phyloP scores from a whole-genome alignment of 2,329 filamentous ascomycete genomes.

The Chalaropsis ovoidea region DNA sequence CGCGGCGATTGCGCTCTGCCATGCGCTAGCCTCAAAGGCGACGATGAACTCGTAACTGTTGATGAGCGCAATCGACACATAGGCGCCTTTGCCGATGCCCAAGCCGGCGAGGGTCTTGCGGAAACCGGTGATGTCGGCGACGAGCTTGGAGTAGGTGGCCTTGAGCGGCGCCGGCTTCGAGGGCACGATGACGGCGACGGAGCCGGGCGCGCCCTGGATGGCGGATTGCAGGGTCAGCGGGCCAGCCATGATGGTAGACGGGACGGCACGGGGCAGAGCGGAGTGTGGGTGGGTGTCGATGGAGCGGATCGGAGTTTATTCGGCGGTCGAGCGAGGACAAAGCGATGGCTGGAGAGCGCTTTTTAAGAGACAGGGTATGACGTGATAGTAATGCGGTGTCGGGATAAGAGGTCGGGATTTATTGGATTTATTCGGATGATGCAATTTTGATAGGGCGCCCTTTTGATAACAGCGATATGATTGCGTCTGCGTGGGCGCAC shows the following conservation, averaged over 20 bases:
- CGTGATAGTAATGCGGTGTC: not conserved
- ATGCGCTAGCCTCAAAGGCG: conserved; percentile 74
- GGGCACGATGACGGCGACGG: conserved; percentile 62
- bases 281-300: not conserved
- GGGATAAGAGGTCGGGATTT: not conserved
- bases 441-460: not conserved
- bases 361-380: not conserved
- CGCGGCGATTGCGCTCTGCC: conserved; percentile 72
- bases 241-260: conserved; percentile 8
- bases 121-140: conserved; percentile 56
- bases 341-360: no score
- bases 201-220: conserved; percentile 38
- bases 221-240: conserved; percentile 42
- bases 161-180: conserved; percentile 50
- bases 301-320: no score
- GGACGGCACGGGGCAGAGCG: not conserved
- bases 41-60: conserved; percentile 87
- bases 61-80: conserved; percentile 71
- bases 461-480: not conserved
- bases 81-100: conserved; percentile 57
- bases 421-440: not conserved
- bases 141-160: conserved; percentile 60
- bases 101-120: conserved; percentile 67
- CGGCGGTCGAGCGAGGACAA: no score
- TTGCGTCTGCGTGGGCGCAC: no score